Percentiles rank a stretch among this genome's conserved stretches.
Evolutionary conservation across 345 rosid genomes (phyloP).

Genomic region (Moringa oleifera): DNA sequence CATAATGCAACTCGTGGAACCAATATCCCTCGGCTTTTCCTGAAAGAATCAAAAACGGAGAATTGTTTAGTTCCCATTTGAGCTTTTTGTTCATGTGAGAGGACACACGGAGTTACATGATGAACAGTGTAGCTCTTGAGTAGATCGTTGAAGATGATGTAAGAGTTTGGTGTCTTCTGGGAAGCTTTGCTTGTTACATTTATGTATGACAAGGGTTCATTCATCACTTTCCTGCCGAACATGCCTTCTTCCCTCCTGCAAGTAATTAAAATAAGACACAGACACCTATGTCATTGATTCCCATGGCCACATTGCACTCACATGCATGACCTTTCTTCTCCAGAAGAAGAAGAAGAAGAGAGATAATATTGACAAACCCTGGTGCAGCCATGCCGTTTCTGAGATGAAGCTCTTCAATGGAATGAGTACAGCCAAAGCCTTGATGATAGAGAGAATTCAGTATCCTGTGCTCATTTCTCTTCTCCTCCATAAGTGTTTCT

Average conservation of each 20-base stretch:
- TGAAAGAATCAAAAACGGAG: constrained; percentile 3
- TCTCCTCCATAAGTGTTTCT: constrained; percentile 7
- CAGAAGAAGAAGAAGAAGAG: not conserved
- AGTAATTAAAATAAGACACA: not conserved
- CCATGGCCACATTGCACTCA: not conserved
- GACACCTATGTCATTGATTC: not conserved
- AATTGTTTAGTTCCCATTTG: too few species aligned
- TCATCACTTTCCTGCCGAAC: constrained; percentile 1
- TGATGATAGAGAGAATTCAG: constrained; percentile 2
- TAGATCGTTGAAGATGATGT: constrained; percentile 44
- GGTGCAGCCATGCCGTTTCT: too few species aligned
- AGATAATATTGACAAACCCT: too few species aligned
- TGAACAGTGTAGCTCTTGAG: constrained; percentile 26
- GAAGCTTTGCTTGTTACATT: constrained; percentile 13
- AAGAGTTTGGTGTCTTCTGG: constrained; percentile 22
- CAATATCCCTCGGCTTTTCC: constrained; percentile 5
- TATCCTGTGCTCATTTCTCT: constrained; percentile 11
- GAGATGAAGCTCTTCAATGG: not conserved
- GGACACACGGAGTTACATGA: too few species aligned
- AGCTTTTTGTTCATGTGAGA: not conserved
- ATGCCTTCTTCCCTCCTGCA: constrained; percentile 23
- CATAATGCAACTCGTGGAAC: not conserved
- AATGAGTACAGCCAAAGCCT: not conserved
- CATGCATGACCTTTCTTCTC: not conserved
- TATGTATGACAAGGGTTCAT: constrained; percentile 14